Conservation (phyloP, 1,284 basidiomycete genomes). For the Naganishia liquefaciens region DNA sequence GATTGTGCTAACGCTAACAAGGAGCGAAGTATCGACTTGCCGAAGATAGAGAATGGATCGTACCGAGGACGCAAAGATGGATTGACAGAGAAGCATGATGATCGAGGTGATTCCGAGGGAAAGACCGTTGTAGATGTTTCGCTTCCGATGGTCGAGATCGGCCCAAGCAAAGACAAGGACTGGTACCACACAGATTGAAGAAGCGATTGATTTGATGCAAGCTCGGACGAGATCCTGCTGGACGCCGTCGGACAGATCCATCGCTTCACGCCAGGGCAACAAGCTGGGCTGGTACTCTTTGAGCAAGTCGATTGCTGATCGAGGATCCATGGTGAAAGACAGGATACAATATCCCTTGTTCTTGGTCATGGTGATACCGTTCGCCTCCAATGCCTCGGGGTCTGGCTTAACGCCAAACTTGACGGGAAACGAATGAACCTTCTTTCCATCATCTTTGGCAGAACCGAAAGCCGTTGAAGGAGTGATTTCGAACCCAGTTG, state of each 20-base stretch:
- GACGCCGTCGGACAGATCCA: constrained; percentile 4
- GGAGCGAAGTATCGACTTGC: constrained; percentile 9
- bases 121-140: constrained; percentile 12
- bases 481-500: constrained; percentile 10
- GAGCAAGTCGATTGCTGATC: constrained; percentile 11
- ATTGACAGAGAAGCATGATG: constrained; percentile 8
- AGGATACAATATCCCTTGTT: constrained; percentile 6
- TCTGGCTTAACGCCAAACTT: constrained; percentile 10
- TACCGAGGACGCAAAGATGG: constrained; percentile 7
- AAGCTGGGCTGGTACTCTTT: constrained; percentile 7
- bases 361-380: constrained; percentile 10
- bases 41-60: constrained; percentile 6
- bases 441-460: constrained; percentile 4
- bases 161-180: constrained; percentile 9
- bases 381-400: constrained; percentile 4
- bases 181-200: constrained; percentile 10
- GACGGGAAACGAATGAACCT: constrained; percentile 6
- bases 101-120: constrained; percentile 10
- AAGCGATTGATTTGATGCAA: constrained; percentile 8
- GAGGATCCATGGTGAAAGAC: constrained; percentile 11
- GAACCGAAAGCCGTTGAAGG: constrained; percentile 9
- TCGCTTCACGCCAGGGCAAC: constrained; percentile 10
- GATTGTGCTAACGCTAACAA: constrained; percentile 11
- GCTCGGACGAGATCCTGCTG: constrained; percentile 9
- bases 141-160: constrained; percentile 9